Percentiles rank a stretch among this genome's conserved stretches.
These are phyloP conservation scores for Pezizomycotina sp. DNA, from an alignment of 2,329 filamentous ascomycete genomes.

Conservation along the genomic window DNA sequence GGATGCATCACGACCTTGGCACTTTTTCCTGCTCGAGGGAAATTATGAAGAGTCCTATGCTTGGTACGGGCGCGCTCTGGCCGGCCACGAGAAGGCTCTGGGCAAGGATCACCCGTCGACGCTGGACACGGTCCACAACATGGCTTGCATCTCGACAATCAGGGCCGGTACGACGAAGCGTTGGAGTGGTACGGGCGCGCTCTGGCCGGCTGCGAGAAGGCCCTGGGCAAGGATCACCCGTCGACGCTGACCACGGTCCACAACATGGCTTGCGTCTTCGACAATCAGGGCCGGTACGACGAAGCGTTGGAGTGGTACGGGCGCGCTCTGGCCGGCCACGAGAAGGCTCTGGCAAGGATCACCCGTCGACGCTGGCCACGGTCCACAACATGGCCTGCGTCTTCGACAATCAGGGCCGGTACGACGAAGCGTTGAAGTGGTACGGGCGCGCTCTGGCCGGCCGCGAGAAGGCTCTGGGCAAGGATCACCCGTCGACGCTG, in stretches of 20 bases:
- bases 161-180: conserved; percentile 4
- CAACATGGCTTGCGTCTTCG: conserved; percentile 4
- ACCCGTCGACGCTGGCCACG: conserved; percentile 11
- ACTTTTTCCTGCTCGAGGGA: too few relatives aligned
- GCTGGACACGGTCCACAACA: conserved; percentile 9
- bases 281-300: conserved; percentile 6
- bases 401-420: conserved; percentile 10
- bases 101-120: conserved; percentile 14
- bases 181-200: conserved; percentile 5
- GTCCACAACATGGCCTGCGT: conserved; percentile 12
- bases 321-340: too few relatives aligned
- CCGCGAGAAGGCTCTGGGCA: conserved; percentile 5
- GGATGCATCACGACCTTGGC: too few relatives aligned
- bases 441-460: conserved; percentile 5
- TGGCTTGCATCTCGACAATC: conserved; percentile 2
- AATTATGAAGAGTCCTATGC: conserved; percentile 11
- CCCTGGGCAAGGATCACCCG: conserved; percentile 1
- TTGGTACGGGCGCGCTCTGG: conserved; percentile 9
- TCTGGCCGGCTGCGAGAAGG: conserved; percentile 5
- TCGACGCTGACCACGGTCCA: background rate
- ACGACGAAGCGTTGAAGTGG: conserved; percentile 9
- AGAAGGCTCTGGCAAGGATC: conserved; percentile 4
- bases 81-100: conserved; percentile 7
- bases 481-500: too few relatives aligned
- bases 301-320: conserved; percentile 10